Conservation (phyloP, 1,284 basidiomycete genomes). For the Leccinum ponderosum region DNA sequence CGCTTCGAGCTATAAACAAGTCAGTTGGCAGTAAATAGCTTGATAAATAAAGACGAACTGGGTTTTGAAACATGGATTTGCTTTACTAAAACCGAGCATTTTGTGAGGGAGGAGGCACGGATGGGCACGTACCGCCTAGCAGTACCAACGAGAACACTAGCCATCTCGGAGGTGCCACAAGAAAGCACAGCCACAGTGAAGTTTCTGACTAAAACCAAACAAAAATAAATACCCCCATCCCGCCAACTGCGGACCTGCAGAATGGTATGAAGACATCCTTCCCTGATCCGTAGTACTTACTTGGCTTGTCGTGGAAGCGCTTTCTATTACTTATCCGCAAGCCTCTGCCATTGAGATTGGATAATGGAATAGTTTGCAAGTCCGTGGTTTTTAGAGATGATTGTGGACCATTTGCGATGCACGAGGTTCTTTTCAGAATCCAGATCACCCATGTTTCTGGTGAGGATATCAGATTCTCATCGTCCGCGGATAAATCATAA, state of each 20-base stretch:
- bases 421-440: background rate
- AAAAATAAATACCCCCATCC: slow-evolving; percentile 16
- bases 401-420: slow-evolving; percentile 1
- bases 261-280: background rate
- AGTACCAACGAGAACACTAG: slow-evolving; percentile 11
- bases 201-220: slow-evolving; percentile 14
- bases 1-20: slow-evolving; percentile 16
- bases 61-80: slow-evolving; percentile 20
- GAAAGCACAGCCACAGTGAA: background rate
- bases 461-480: background rate
- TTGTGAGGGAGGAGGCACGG: slow-evolving; percentile 2
- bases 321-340: background rate
- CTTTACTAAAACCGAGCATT: slow-evolving; percentile 6
- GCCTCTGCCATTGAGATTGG: background rate
- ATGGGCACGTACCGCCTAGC: slow-evolving; percentile 12
- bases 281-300: background rate
- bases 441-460: background rate
- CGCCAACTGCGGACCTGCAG: too few relatives aligned
- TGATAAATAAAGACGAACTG: slow-evolving; percentile 16
- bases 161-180: slow-evolving; percentile 13
- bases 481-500: background rate
- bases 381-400: background rate
- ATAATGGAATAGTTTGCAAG: background rate
- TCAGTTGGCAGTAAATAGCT: background rate
- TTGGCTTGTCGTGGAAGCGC: background rate